Conservation (phyloP, 1,284 basidiomycete genomes). For the Moniliophthora roreri region DNA sequence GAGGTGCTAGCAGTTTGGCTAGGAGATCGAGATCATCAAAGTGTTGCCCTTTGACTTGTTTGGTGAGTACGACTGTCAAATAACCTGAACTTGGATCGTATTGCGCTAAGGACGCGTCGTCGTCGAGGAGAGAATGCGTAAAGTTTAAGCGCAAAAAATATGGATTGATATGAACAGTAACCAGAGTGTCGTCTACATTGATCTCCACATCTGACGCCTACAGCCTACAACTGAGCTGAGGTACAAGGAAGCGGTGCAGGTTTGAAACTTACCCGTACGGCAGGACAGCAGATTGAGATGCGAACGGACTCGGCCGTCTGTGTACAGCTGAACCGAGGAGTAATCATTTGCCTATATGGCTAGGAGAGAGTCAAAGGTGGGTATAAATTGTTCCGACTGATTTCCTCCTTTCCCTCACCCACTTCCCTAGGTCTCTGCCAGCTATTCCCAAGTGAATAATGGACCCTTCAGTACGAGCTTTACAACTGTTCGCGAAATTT, state of each 20-base stretch:
- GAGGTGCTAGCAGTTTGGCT: constrained; percentile 71
- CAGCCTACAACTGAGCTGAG: constrained; percentile 18
- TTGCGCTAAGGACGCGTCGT: constrained; percentile 65
- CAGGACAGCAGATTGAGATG: constrained; percentile 71
- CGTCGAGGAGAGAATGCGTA: constrained; percentile 60
- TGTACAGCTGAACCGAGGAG: constrained; percentile 73
- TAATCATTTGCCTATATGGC: constrained; percentile 57
- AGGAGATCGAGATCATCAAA: constrained; percentile 78
- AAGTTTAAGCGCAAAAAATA: constrained; percentile 81
- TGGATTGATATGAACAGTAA: constrained; percentile 77
- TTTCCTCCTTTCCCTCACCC: background rate
- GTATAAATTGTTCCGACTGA: constrained; percentile 5
- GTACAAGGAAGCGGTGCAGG: constrained; percentile 9
- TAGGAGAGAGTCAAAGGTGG: constrained; percentile 1
- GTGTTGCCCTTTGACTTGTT: constrained; percentile 59
- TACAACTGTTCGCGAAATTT: constrained; percentile 1
- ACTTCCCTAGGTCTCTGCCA: background rate
- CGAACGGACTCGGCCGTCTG: constrained; percentile 63
- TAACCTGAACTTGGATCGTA: constrained; percentile 75
- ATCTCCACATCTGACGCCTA: constrained; percentile 81
- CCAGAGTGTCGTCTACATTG: constrained; percentile 65
- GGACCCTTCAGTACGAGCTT: constrained; percentile 9
- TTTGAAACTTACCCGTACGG: constrained; percentile 62
- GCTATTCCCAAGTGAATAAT: constrained; percentile 5
- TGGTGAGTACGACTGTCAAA: constrained; percentile 69